A percentile compares a stretch with the other conserved stretches of the same genome.
Evolutionary conservation across 2,329 filamentous ascomycete genomes (phyloP).

Genomic region (Beauveria asiatica): DNA sequence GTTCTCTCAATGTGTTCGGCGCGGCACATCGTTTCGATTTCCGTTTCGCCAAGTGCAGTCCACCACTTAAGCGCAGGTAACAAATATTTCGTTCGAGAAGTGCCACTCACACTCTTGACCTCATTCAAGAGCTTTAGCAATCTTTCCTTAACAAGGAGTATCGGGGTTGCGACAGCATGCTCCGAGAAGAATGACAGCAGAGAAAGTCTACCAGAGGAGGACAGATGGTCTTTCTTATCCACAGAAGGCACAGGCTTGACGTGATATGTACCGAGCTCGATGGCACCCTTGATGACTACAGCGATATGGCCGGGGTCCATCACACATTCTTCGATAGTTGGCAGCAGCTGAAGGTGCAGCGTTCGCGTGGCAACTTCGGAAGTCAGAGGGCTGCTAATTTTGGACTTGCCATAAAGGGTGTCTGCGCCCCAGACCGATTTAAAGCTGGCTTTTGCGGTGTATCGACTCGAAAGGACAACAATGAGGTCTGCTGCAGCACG

Average conservation of each 20-base stretch:
- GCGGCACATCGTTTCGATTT: conserved; percentile 36
- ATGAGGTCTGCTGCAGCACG: conserved; percentile 64
- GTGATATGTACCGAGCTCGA: conserved; percentile 33
- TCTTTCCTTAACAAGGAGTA: conserved; percentile 59
- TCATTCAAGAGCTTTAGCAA: conserved; percentile 66
- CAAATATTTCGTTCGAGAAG: conserved; percentile 64
- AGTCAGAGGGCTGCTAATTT: conserved; percentile 49
- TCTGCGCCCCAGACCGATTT: conserved; percentile 53
- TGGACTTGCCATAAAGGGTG: conserved; percentile 53
- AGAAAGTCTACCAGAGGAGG: conserved; percentile 53
- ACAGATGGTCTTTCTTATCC: conserved; percentile 46
- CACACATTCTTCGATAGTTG: conserved; percentile 75
- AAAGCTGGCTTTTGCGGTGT: conserved; percentile 26
- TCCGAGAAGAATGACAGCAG: conserved; percentile 65
- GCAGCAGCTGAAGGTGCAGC: conserved; percentile 58
- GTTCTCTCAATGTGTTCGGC: conserved; percentile 34
- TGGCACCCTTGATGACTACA: conserved; percentile 43
- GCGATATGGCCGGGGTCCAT: conserved; percentile 67
- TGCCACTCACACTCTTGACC: conserved; percentile 61
- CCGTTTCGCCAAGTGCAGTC: conserved; percentile 45
- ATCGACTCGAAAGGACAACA: conserved; percentile 43
- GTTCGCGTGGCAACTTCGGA: conserved; percentile 51
- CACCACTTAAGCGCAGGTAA: conserved; percentile 66
- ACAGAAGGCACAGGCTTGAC: conserved; percentile 25
- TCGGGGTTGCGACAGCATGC: conserved; percentile 61